Percentiles rank a stretch among this genome's conserved stretches.
Evolutionary conservation across 306 rosid genomes (phyloP).

Genomic region (Corylus avellana): DNA sequence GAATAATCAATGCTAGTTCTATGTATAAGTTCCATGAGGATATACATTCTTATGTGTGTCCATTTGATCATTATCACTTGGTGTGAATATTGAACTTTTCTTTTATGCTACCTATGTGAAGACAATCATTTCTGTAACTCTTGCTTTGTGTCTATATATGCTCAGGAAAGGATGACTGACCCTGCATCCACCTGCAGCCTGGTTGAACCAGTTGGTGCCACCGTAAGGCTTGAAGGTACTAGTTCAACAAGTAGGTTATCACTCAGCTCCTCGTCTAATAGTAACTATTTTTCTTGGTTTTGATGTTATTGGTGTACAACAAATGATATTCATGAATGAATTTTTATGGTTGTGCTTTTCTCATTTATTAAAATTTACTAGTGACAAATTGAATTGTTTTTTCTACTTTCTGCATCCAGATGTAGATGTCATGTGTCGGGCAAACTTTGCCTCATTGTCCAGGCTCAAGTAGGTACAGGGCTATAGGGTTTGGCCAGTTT

Average conservation of each 20-base stretch:
- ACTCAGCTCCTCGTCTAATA: constrained; percentile 10
- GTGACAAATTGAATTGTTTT: background rate
- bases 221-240: constrained; percentile 42
- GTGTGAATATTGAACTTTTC: background rate
- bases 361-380: background rate
- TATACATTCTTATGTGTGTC: background rate
- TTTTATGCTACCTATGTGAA: background rate
- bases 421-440: constrained; percentile 1
- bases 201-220: constrained; percentile 46
- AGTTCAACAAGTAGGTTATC: constrained; percentile 51
- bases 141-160: constrained; percentile 28
- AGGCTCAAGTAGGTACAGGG: constrained; percentile 10
- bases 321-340: background rate
- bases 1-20: background rate
- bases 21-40: background rate
- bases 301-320: background rate
- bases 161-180: constrained; percentile 63
- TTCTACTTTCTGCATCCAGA: background rate
- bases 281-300: constrained; percentile 16
- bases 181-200: constrained; percentile 32
- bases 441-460: constrained; percentile 23
- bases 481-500: constrained; percentile 4
- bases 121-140: constrained; percentile 25
- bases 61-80: background rate
- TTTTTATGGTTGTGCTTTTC: background rate